Evolutionary conservation across 2,329 filamentous ascomycete species (phyloP).

Genomic region (Sporothrix pseudoabietina): DNA sequence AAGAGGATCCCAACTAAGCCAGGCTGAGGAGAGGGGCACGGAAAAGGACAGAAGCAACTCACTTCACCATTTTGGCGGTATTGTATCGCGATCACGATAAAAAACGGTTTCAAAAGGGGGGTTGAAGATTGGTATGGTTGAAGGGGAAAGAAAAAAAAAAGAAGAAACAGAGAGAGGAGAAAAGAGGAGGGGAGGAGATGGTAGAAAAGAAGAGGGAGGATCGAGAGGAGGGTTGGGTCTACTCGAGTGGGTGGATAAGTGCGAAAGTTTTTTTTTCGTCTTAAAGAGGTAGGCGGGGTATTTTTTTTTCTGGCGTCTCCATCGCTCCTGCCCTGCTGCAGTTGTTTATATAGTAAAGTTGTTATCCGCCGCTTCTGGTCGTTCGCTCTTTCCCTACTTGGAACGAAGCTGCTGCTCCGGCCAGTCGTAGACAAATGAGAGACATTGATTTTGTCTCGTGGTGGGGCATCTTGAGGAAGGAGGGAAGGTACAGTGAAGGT

Average conservation of each 20-base stretch:
- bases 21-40: neutral
- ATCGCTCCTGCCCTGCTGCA: slow-evolving; percentile 12
- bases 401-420: slow-evolving; percentile 7
- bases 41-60: slow-evolving; percentile 54
- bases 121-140: slow-evolving; percentile 29
- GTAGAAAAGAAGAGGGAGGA: slow-evolving; percentile 22
- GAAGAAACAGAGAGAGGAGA: slow-evolving; percentile 26
- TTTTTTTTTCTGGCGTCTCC: slow-evolving; percentile 26
- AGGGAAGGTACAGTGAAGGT: slow-evolving; percentile 8
- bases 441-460: slow-evolving; percentile 26
- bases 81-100: slow-evolving; percentile 47
- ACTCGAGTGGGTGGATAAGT: slow-evolving; percentile 28
- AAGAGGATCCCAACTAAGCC: neutral
- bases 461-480: slow-evolving; percentile 21
- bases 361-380: slow-evolving; percentile 15
- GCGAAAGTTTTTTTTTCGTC: slow-evolving; percentile 31
- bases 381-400: slow-evolving; percentile 11
- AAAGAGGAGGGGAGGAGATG: slow-evolving; percentile 20
- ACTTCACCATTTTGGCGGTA: slow-evolving; percentile 99
- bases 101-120: slow-evolving; percentile 32
- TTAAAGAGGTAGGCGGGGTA: slow-evolving; percentile 31
- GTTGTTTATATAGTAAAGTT: slow-evolving; percentile 10
- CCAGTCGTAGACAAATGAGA: slow-evolving; percentile 26
- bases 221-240: slow-evolving; percentile 20
- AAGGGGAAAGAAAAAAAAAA: slow-evolving; percentile 24